phyloP scores from a whole-genome alignment of 1,139 yeast genomes.

The Suhomyces kunorum region DNA sequence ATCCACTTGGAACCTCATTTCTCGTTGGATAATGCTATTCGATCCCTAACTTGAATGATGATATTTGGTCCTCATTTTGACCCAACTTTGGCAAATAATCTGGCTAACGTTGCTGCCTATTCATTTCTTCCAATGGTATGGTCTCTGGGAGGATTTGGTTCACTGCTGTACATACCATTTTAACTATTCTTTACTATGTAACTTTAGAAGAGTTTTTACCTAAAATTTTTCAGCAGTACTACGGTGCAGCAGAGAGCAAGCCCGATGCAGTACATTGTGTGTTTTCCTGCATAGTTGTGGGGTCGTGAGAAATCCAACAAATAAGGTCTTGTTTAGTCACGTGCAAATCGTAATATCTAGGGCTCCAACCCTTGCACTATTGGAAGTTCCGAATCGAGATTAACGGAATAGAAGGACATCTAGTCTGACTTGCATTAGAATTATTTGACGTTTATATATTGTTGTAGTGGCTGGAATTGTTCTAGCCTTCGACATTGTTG shows the following conservation, averaged over 20 bases:
- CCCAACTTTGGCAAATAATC: too few species aligned
- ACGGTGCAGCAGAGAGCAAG: slow-evolving; percentile 8
- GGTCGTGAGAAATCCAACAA: too few species aligned
- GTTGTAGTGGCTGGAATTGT: background rate
- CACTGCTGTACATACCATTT: slow-evolving; percentile 19
- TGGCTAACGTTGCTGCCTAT: background rate
- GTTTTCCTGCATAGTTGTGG: slow-evolving; percentile 7
- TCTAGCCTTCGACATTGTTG: slow-evolving; percentile 75
- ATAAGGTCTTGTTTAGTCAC: too few species aligned
- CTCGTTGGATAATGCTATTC: too few species aligned
- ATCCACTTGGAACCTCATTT: too few species aligned
- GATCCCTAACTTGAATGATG: too few species aligned
- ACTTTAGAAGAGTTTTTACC: slow-evolving; percentile 9
- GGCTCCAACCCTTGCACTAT: slow-evolving; percentile 1
- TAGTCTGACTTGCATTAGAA: background rate
- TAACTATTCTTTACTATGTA: slow-evolving; percentile 19
- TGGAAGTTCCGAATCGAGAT: too few species aligned
- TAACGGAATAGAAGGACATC: background rate
- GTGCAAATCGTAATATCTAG: background rate
- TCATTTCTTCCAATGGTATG: background rate
- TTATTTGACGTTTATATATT: background rate
- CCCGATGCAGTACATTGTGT: slow-evolving; percentile 8
- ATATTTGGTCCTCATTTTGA: too few species aligned
- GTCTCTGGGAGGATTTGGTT: background rate
- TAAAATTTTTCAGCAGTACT: slow-evolving; percentile 14